phyloP scores from a whole-genome alignment of 805 yeast species.

The Zygosaccharomyces bisporus region DNA sequence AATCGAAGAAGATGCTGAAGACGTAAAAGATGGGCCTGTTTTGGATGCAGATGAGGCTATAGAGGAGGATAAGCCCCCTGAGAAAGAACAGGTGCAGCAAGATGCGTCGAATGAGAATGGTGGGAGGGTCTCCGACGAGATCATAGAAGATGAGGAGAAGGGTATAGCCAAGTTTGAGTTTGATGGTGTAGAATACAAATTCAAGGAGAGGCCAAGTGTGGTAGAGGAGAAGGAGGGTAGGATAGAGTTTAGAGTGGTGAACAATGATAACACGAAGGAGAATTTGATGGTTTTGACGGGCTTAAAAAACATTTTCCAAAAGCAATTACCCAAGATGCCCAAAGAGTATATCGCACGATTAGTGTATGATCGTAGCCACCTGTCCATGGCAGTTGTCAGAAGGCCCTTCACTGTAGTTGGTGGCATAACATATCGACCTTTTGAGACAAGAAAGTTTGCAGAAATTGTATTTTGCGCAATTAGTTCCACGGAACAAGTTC shows the following conservation, averaged over 20 bases:
- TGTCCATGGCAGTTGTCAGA: constrained; percentile 93
- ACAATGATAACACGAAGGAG: constrained; percentile 86
- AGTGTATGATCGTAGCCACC: constrained; percentile 90
- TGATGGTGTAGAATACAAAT: constrained; percentile 77
- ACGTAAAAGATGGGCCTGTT: background rate
- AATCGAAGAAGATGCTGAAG: constrained; percentile 6
- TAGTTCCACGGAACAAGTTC: constrained; percentile 92
- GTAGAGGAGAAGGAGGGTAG: constrained; percentile 89
- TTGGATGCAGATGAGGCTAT: constrained; percentile 6
- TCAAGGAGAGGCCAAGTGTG: constrained; percentile 90
- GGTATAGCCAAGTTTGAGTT: constrained; percentile 42
- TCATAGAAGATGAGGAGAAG: constrained; percentile 31
- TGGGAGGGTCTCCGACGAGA: constrained; percentile 22
- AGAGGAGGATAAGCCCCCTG: background rate
- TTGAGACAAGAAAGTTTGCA: constrained; percentile 85
- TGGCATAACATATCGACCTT: constrained; percentile 95
- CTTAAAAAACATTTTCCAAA: constrained; percentile 90
- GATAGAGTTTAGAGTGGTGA: constrained; percentile 93
- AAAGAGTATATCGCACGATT: constrained; percentile 91
- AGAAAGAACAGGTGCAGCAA: background rate
- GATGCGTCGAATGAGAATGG: constrained; percentile 14
- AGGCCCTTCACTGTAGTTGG: constrained; percentile 95
- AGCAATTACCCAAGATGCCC: constrained; percentile 98
- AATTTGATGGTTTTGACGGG: constrained; percentile 92
- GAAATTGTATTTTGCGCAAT: constrained; percentile 99